Evolutionary conservation across 495 filamentous ascomycete genomes (phyloP).

Genomic region (Penicillium bovifimosum): DNA sequence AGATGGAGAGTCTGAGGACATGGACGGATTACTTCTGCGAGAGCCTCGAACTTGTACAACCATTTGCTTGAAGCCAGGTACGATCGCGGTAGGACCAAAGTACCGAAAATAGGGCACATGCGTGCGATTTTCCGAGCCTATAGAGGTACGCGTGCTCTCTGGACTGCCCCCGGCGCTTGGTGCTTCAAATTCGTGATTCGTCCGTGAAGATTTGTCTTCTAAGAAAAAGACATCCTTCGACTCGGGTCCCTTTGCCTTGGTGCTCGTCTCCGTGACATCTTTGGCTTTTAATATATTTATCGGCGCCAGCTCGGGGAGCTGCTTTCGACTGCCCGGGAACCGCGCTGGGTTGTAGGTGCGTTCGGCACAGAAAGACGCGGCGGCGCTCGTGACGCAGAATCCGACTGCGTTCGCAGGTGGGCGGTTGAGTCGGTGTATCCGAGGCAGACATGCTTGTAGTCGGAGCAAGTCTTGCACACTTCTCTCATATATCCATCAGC

Average conservation of each 20-base stretch:
- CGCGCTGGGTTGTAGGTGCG: conserved; percentile 16
- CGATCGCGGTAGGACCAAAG: conserved; percentile 83
- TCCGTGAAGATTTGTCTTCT: conserved; percentile 19
- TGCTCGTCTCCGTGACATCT: conserved; percentile 13
- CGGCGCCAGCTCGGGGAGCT: conserved; percentile 27
- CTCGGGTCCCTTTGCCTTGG: conserved; percentile 16
- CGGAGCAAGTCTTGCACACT: conserved; percentile 67
- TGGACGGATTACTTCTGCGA: conserved; percentile 43
- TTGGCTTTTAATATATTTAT: conserved; percentile 2
- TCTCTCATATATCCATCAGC: neutral
- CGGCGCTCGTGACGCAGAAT: conserved; percentile 26
- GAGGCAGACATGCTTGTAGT: conserved; percentile 66
- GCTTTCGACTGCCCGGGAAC: conserved; percentile 21
- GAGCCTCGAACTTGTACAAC: conserved; percentile 63
- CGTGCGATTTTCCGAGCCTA: conserved; percentile 44
- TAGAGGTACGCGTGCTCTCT: conserved; percentile 41
- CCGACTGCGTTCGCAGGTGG: conserved; percentile 41
- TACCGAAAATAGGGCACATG: conserved; percentile 85
- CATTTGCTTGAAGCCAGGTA: conserved; percentile 90
- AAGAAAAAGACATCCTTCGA: conserved; percentile 17
- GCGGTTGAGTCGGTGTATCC: conserved; percentile 71
- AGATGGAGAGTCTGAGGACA: conserved; percentile 41
- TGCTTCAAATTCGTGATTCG: conserved; percentile 30
- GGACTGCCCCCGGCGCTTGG: conserved; percentile 30
- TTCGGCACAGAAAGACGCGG: conserved; percentile 15